These are phyloP conservation scores for Glycine tomentella DNA, from an alignment of 306 rosid species.

Conservation along the genomic window DNA sequence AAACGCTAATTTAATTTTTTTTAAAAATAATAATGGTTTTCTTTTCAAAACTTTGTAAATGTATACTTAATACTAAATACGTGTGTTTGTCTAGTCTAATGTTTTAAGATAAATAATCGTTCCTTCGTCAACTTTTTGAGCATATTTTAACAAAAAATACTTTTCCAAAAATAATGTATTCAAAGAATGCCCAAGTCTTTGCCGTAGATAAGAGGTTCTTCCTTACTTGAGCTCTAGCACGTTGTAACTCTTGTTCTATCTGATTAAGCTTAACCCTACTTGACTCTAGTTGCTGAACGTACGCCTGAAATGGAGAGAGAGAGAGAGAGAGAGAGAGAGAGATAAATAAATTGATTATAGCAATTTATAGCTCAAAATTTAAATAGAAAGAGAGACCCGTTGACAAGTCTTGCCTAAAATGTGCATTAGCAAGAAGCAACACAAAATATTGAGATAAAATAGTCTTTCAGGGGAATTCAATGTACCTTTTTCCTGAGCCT, in stretches of 20 bases:
- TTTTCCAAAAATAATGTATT: background rate
- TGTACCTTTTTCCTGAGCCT: conserved; percentile 95
- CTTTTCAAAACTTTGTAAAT: too few relatives aligned
- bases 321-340: too few relatives aligned
- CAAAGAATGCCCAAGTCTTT: conserved; percentile 6
- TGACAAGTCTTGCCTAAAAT: conserved; percentile 45
- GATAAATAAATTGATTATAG: background rate
- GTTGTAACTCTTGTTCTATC: conserved; percentile 89
- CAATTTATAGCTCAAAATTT: conserved; percentile 4
- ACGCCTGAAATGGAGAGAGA: conserved; percentile 63
- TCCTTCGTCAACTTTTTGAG: background rate
- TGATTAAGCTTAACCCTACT: conserved; percentile 97
- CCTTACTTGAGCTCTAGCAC: conserved; percentile 83
- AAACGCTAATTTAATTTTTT: background rate
- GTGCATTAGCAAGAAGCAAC: conserved; percentile 30
- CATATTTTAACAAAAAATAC: background rate
- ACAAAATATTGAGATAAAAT: background rate
- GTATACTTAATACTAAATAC: too few relatives aligned
- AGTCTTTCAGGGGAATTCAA: conserved; percentile 19
- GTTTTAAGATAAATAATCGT: background rate
- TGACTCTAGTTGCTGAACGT: conserved; percentile 93
- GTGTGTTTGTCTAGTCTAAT: background rate
- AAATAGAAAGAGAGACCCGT: background rate
- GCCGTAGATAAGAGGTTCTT: conserved; percentile 14
- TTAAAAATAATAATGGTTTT: too few relatives aligned